phyloP scores from a whole-genome alignment of 768 basidiomycete species.

The Tephrocybe sp. region DNA sequence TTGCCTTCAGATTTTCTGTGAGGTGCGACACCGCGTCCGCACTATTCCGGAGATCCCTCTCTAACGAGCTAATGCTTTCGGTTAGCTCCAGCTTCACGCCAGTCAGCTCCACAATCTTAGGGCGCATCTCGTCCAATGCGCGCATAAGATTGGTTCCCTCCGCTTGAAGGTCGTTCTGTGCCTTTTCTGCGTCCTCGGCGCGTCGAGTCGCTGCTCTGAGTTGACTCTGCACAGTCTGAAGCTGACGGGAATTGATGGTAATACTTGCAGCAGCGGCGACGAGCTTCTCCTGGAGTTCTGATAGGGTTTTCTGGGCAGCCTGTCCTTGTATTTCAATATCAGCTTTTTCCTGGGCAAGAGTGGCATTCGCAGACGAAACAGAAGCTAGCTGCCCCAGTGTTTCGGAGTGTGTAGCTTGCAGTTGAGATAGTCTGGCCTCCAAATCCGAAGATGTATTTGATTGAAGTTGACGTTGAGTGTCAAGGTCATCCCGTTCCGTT shows the following conservation, averaged over 20 bases:
- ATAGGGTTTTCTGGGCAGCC: slow-evolving; percentile 43
- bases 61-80: slow-evolving; percentile 60
- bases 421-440: slow-evolving; percentile 44
- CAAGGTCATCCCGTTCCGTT: slow-evolving; percentile 58
- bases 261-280: slow-evolving; percentile 54
- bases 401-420: slow-evolving; percentile 39
- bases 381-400: slow-evolving; percentile 43
- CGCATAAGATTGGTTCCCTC: slow-evolving; percentile 80
- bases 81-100: slow-evolving; percentile 66
- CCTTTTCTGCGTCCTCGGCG: slow-evolving; percentile 73
- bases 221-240: slow-evolving; percentile 66
- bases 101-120: slow-evolving; percentile 82
- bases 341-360: slow-evolving; percentile 48
- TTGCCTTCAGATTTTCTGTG: slow-evolving; percentile 57
- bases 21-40: slow-evolving; percentile 62
- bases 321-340: slow-evolving; percentile 48
- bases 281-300: slow-evolving; percentile 61
- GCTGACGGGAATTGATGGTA: slow-evolving; percentile 49
- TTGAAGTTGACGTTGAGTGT: slow-evolving; percentile 41
- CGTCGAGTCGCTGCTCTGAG: slow-evolving; percentile 63
- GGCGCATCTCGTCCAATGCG: slow-evolving; percentile 82
- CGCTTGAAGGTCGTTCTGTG: slow-evolving; percentile 68
- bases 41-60: slow-evolving; percentile 51
- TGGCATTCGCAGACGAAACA: slow-evolving; percentile 45
- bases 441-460: slow-evolving; percentile 46